Percentiles rank a stretch among this genome's conserved stretches.
These are phyloP conservation scores for Petunia axillaris DNA, from an alignment of 257 asterid species.

Conservation along the genomic window DNA sequence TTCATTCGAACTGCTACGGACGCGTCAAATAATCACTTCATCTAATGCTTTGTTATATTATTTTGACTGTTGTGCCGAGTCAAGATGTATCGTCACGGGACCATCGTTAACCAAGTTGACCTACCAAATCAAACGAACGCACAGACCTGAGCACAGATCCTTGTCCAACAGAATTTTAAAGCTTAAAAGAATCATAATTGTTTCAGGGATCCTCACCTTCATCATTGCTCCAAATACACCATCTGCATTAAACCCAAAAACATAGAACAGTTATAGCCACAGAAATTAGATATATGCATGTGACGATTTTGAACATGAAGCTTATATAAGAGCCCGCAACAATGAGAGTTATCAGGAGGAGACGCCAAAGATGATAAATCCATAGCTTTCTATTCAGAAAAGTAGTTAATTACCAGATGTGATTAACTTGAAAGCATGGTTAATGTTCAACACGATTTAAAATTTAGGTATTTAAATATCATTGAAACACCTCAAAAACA, in stretches of 20 bases:
- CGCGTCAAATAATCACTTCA: neutral
- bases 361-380: neutral
- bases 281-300: neutral
- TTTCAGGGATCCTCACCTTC: slow-evolving; percentile 59
- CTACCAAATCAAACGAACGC: slow-evolving; percentile 40
- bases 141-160: neutral
- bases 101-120: slow-evolving; percentile 91
- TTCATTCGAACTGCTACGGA: neutral
- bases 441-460: neutral
- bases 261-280: neutral
- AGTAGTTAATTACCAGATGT: slow-evolving; percentile 10
- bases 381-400: neutral
- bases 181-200: neutral
- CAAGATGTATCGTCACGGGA: slow-evolving; percentile 93
- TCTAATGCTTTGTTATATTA: slow-evolving; percentile 27
- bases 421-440: neutral
- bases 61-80: slow-evolving; percentile 72
- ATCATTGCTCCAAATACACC: slow-evolving; percentile 94
- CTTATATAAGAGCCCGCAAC: slow-evolving; percentile 5
- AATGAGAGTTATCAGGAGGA: neutral
- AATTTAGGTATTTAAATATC: neutral
- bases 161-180: neutral
- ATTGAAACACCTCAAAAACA: neutral
- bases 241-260: slow-evolving; percentile 49
- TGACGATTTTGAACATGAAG: neutral